A percentile compares a stretch with the other conserved stretches of the same genome.
Evolutionary conservation across 176 grass and related monocot species (phyloP).

Genomic region (Oryza punctata): DNA sequence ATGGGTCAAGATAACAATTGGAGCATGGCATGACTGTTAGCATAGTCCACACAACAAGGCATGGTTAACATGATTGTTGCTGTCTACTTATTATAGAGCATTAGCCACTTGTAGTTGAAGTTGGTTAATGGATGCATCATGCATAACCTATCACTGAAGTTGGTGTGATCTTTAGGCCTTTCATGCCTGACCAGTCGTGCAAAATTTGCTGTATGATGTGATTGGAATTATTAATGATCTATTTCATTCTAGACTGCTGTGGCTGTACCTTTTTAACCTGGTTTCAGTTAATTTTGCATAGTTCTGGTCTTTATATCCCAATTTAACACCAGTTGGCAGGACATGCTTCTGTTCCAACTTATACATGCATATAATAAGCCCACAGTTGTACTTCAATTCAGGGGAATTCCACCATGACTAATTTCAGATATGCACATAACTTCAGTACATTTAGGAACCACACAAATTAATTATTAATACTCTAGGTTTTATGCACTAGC

Average conservation of each 20-base stretch:
- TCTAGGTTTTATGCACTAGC: not conserved
- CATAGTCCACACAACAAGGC: not conserved
- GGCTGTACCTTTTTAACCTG: not conserved
- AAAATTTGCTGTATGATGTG: not conserved
- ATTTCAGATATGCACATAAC: constrained; percentile 28
- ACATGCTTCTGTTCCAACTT: constrained; percentile 22
- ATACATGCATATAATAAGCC: not conserved
- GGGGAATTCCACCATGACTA: not conserved
- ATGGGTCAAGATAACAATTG: not conserved
- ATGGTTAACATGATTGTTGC: constrained; percentile 13
- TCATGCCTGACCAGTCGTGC: not conserved
- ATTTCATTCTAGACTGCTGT: not conserved
- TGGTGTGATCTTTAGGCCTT: constrained; percentile 6
- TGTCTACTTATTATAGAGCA: not conserved
- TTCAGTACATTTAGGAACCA: constrained; percentile 22
- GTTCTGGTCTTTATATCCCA: not conserved
- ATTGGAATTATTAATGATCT: not conserved
- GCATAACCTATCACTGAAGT: not conserved
- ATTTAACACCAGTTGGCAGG: not conserved
- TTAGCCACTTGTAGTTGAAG: not conserved
- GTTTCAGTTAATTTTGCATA: not conserved
- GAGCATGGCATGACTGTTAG: not conserved
- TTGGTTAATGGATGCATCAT: not conserved
- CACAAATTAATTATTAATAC: not conserved
- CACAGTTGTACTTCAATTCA: constrained; percentile 6